These are phyloP conservation scores for Cadophora luteo-olivacea DNA, from an alignment of 2,329 filamentous ascomycete species.

Conservation along the genomic window DNA sequence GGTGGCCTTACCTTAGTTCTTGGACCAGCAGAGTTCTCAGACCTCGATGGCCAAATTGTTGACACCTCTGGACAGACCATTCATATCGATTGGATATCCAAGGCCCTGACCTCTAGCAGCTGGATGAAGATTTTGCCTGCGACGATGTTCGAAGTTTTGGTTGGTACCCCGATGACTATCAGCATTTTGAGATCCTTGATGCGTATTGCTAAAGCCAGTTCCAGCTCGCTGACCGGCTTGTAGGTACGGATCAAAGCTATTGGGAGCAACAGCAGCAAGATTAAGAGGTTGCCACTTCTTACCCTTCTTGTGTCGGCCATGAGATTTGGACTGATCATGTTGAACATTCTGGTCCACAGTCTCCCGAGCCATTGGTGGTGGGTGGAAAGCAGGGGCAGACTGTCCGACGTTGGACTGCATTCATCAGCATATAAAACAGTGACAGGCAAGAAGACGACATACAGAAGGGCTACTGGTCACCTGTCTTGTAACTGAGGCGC, in stretches of 20 bases:
- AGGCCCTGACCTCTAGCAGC: not conserved
- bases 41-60: not conserved
- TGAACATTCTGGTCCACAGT: not conserved
- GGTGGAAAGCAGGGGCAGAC: not conserved
- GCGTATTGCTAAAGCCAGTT: not conserved
- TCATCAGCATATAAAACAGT: not conserved
- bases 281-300: constrained; percentile 1
- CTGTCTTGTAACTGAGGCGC: not conserved
- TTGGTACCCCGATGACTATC: not conserved
- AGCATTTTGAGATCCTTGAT: not conserved
- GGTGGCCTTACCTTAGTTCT: not conserved
- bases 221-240: not conserved
- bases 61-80: not conserved
- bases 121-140: not conserved
- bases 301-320: not conserved
- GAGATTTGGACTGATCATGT: not conserved
- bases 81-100: not conserved
- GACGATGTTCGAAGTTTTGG: not conserved
- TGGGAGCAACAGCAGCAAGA: not conserved
- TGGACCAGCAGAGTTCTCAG: not conserved
- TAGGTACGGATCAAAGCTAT: not conserved
- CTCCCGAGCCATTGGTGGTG: not conserved
- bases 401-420: not conserved
- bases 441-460: not conserved
- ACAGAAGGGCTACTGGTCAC: not conserved